Conservation (phyloP, 371 early-diverging fungal genomes). For the Haplosporangium sp. region DNA sequence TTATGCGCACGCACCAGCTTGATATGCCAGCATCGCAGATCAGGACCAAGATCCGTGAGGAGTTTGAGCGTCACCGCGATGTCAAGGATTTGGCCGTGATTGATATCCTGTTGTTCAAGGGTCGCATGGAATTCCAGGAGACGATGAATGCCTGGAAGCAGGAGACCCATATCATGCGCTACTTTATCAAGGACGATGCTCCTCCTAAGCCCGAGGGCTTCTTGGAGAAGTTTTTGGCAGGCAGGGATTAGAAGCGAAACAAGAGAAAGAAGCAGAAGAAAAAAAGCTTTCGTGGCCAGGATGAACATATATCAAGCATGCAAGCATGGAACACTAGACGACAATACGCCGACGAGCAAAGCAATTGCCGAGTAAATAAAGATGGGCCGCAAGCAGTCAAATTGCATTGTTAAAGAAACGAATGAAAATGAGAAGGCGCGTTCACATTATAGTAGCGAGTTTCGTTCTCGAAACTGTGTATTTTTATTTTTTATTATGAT, state of each 20-base stretch:
- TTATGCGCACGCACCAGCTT: constrained; percentile 83
- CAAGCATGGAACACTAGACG: no score
- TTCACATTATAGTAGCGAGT: no score
- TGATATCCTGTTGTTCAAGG: constrained; percentile 90
- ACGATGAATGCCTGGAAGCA: constrained; percentile 97
- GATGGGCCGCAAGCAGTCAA: no score
- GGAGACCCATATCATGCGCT: constrained; percentile 89
- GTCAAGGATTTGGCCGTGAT: constrained; percentile 83
- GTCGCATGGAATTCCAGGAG: constrained; percentile 91
- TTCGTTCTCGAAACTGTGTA: no score
- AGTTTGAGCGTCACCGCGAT: constrained; percentile 90
- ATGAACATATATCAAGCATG: no score
- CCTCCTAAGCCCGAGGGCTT: constrained; percentile 81
- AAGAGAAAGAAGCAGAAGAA: not conserved
- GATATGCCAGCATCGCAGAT: constrained; percentile 78
- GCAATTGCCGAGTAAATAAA: no score
- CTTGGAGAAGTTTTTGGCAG: constrained; percentile 88
- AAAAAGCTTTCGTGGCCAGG: not conserved
- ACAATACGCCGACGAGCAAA: no score
- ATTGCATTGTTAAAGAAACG: no score
- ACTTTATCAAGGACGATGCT: constrained; percentile 84
- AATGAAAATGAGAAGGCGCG: no score
- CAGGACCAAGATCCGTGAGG: constrained; percentile 89
- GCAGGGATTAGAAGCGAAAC: constrained; percentile 59
- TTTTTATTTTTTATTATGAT: no score